A percentile compares a stretch with the other conserved stretches of the same genome.
These are phyloP conservation scores for Aquilaria malaccensis DNA, from an alignment of 345 rosid genomes.

Conservation along the genomic window DNA sequence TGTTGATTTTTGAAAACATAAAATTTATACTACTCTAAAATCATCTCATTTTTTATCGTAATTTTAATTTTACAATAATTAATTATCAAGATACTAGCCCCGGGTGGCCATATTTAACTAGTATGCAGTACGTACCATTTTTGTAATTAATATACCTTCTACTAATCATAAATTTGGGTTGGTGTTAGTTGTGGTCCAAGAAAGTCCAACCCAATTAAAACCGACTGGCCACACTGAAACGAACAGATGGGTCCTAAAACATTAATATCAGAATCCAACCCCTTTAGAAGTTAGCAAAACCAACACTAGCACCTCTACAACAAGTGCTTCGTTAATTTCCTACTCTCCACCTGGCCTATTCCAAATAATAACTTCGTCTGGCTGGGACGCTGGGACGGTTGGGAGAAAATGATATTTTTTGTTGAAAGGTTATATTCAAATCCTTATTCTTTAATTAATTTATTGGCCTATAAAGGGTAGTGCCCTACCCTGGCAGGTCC, in stretches of 20 bases:
- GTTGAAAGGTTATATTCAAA: background rate
- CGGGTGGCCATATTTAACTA: no score
- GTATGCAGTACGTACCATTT: no score
- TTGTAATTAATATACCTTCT: background rate
- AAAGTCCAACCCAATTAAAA: slow-evolving; percentile 12
- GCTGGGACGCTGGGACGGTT: slow-evolving; percentile 31
- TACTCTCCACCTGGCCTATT: slow-evolving; percentile 15
- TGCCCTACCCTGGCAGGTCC: slow-evolving; percentile 8
- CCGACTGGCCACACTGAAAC: background rate
- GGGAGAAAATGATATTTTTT: slow-evolving; percentile 18
- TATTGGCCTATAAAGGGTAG: slow-evolving; percentile 17
- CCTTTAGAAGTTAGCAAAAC: background rate
- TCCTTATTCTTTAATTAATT: no score
- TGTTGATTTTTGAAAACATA: no score
- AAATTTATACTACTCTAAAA: no score
- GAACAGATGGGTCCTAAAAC: background rate
- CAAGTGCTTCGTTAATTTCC: background rate
- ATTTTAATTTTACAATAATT: no score
- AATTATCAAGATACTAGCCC: no score
- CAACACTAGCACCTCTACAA: background rate
- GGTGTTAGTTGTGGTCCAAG: slow-evolving; percentile 18
- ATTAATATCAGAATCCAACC: background rate
- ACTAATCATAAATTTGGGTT: slow-evolving; percentile 28
- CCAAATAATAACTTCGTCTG: slow-evolving; percentile 18
- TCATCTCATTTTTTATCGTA: no score